Conservation (phyloP, 805 yeast genomes). For the Jamesozyma lodderae region DNA sequence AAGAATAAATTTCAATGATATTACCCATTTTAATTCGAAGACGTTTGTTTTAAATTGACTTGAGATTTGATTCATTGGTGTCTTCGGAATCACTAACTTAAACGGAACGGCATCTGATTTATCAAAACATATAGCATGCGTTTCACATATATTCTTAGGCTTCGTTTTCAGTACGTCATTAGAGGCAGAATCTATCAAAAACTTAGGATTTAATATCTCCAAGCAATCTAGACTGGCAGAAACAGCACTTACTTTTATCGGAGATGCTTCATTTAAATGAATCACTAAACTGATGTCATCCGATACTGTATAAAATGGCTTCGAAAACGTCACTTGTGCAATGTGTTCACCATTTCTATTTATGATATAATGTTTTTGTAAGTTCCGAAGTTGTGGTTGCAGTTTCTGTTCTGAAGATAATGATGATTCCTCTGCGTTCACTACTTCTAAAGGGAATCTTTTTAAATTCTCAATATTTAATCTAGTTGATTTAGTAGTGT, state of each 20-base stretch:
- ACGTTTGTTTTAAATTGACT: constrained; percentile 35
- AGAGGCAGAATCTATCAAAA: constrained; percentile 8
- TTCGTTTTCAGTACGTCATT: constrained; percentile 8
- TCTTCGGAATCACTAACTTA: constrained; percentile 24
- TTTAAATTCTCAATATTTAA: constrained; percentile 14
- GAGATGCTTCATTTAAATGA: constrained; percentile 26
- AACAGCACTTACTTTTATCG: constrained; percentile 33
- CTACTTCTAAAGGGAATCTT: constrained; percentile 1
- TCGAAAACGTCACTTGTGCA: constrained; percentile 34
- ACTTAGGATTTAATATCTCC: constrained; percentile 31
- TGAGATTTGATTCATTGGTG: constrained; percentile 30
- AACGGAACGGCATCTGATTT: constrained; percentile 21
- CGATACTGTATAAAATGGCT: constrained; percentile 36
- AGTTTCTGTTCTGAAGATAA: constrained; percentile 6
- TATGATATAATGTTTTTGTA: constrained; percentile 33
- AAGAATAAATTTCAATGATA: constrained; percentile 32
- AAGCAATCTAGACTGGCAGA: constrained; percentile 29
- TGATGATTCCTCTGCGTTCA: neutral
- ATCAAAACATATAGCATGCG: constrained; percentile 28
- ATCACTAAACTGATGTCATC: constrained; percentile 37
- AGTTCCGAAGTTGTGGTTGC: constrained; percentile 19
- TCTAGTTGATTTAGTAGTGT: constrained; percentile 5
- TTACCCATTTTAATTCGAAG: constrained; percentile 33
- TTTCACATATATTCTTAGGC: constrained; percentile 21
- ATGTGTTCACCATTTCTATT: constrained; percentile 35